Evolutionary conservation across 2,329 filamentous ascomycete genomes (phyloP), one percentile per base, ranked within the genome.

Genomic region (Talaromyces sp.): DNA sequence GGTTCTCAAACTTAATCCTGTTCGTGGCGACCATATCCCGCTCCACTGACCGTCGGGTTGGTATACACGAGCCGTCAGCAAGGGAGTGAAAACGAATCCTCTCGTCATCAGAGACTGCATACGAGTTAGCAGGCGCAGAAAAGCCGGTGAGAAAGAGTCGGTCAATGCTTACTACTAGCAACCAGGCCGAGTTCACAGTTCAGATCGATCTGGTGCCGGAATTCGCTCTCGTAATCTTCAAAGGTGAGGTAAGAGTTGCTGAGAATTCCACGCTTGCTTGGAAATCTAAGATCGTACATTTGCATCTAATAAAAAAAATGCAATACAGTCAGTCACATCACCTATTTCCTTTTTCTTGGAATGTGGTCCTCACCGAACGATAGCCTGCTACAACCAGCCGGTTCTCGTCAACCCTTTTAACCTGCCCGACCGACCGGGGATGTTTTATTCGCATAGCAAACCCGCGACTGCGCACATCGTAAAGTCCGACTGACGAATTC

Each of bases 271-370:
- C 22, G 72, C 71, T 32, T 69, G 70, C 7, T 70, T 2, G 72
- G 65, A 59, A 69, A 77, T 25, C 76, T 75, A 30, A 78, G 68
- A 60, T 78, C 76, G 60, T 78, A 78, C 71, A 78, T 77, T 64
- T 72, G 69, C 22, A 78, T 67, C 76, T 78, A 63, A 42, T 32
- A 8, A 10, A 22, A 44, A 11, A 9, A 33, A 44, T n/a, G 13
- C 22, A 19, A 36, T 7, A 27, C 10, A 32, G 36, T 49, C 3
- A 60, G 17, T 44, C 3, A 27, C 13, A 36, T 15, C 13, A 36
- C 4, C 33, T 4, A 15, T 15, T 36, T 36, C 5, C 22, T 54
- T 25, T n/a, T 3, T 10, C 44, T 17, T 32, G 36, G 25, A 42
- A 25, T 22, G 13, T 27, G 1, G 27, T 28, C 63, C 72, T 52